Evolutionary conservation across 2,329 filamentous ascomycete species (phyloP), one percentile per base, ranked within the genome.

Genomic region (Hymenoscyphus linearis): DNA sequence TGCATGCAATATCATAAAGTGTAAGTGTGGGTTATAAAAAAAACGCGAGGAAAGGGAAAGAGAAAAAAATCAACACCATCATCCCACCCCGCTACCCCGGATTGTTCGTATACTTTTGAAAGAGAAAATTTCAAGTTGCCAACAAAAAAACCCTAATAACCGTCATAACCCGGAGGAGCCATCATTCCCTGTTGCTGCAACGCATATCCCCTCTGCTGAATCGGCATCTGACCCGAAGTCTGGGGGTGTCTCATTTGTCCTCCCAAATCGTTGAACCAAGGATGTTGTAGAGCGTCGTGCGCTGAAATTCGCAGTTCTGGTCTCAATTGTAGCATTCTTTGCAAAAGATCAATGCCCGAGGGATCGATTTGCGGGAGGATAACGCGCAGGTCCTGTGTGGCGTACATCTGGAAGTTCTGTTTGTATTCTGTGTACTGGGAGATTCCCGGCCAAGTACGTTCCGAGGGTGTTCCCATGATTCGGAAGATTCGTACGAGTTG

Each of bases 391-490:
- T 97, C 92, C 73, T 97, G 93, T 1, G 95, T 96, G 14, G 91
- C 90, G 74, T 95, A 98, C 73, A 96, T 90, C 67, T 95, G 92
- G 77, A 96, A 96, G 63, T 88, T 96, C 55, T 87, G 84, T 80
- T 98, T 97, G 82, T 98, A 99, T 76, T 99, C 95, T n/a, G 93
- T 92, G 70, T 96, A 93, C 72, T 93, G 88, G 22, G 89, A 91
- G 72, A 99, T 96, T 50, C 93, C 93, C 0, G 93, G 93, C 95
- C 95, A 99, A 4, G 90, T 92, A 52, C 92, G 87, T 76, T 99
- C 95, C 0, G 91, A 96, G 0, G 95, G 95, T 0, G 95, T 99
- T 64, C 95, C 95, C 95, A 99, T 99, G 64, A 99, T 88, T 62
- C 95, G 86, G 83, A 99, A 99, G 75, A 99, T 99, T 74, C 96